These are phyloP conservation scores for Zangia roseola DNA, from an alignment of 768 basidiomycete species.

Conservation along the genomic window DNA sequence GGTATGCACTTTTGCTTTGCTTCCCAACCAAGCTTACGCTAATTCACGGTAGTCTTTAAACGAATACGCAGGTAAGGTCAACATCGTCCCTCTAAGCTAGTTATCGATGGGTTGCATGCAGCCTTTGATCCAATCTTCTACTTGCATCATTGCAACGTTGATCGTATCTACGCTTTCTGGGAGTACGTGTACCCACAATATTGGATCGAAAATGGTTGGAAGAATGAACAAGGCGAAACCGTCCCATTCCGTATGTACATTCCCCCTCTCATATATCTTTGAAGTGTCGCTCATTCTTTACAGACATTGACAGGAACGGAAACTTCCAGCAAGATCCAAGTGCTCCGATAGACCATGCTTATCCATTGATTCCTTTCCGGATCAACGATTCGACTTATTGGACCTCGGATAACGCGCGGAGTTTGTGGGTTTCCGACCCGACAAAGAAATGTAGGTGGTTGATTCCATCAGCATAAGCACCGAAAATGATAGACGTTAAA, in stretches of 20 bases:
- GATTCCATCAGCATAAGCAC: background rate
- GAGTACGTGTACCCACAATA: slow-evolving; percentile 20
- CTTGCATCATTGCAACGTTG: slow-evolving; percentile 19
- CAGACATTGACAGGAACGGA: slow-evolving; percentile 1
- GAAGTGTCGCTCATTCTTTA: background rate
- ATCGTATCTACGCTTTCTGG: slow-evolving; percentile 21
- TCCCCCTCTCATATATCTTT: background rate
- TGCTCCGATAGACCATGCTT: background rate
- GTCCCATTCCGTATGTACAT: slow-evolving; percentile 11
- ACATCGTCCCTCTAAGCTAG: background rate
- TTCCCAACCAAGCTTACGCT: background rate
- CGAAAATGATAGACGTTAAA: background rate
- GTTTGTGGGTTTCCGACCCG: background rate
- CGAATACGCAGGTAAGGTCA: slow-evolving; percentile 19
- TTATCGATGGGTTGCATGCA: background rate
- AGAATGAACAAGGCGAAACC: background rate
- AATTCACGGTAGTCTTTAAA: slow-evolving; percentile 4
- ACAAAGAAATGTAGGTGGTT: slow-evolving; percentile 6
- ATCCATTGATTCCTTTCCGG: slow-evolving; percentile 15
- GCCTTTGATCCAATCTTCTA: slow-evolving; percentile 20
- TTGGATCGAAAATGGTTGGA: slow-evolving; percentile 17
- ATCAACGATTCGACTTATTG: slow-evolving; percentile 4
- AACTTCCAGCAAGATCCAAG: background rate
- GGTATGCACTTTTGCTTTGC: slow-evolving; percentile 3
- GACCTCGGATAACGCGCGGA: slow-evolving; percentile 12